A percentile compares a stretch with the other conserved stretches of the same genome.
These are phyloP conservation scores for Zopfochytrium polystomum DNA, from an alignment of 371 early-diverging fungal species.

Conservation along the genomic window DNA sequence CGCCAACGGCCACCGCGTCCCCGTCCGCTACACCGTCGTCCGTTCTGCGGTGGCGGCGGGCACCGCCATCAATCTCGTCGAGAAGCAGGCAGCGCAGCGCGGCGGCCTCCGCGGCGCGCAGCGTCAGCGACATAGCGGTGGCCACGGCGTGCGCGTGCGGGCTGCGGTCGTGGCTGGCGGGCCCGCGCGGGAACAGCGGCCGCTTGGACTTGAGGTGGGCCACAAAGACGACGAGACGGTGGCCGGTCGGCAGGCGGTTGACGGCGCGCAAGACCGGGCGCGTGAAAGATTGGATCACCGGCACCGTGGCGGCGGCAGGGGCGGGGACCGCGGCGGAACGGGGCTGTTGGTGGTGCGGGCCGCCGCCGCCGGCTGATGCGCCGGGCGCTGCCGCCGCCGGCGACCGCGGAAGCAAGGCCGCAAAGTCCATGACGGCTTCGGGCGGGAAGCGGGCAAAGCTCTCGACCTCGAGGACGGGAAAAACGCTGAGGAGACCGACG, in stretches of 20 bases:
- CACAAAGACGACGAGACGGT: slow-evolving; percentile 13
- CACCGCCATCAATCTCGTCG: slow-evolving; percentile 17
- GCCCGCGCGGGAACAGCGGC: no score
- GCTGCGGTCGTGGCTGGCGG: no score
- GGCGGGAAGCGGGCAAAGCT: slow-evolving; percentile 11
- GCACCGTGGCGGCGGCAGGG: no score
- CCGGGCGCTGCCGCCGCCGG: no score
- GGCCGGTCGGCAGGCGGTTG: slow-evolving; percentile 4
- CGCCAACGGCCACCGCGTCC: no score
- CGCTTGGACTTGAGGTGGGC: slow-evolving; percentile 16
- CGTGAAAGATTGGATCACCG: slow-evolving; percentile 4
- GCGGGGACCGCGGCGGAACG: no score
- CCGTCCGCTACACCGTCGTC: no score
- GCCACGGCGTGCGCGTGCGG: slow-evolving; percentile 15
- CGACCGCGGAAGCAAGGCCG: no score
- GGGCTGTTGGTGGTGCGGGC: no score
- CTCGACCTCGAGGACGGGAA: slow-evolving; percentile 12
- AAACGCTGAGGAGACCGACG: slow-evolving; percentile 14
- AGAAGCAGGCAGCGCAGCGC: slow-evolving; percentile 16
- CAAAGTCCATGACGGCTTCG: slow-evolving; percentile 10
- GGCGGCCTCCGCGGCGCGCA: slow-evolving; percentile 23
- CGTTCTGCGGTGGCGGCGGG: no score
- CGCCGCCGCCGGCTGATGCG: no score
- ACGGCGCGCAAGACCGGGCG: slow-evolving; percentile 14
- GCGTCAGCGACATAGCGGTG: slow-evolving; percentile 10